Percentiles rank a stretch among this genome's conserved stretches.
phyloP scores from a whole-genome alignment of 2,329 filamentous ascomycete species.

The Teratosphaeria pseudoeucalypti region DNA sequence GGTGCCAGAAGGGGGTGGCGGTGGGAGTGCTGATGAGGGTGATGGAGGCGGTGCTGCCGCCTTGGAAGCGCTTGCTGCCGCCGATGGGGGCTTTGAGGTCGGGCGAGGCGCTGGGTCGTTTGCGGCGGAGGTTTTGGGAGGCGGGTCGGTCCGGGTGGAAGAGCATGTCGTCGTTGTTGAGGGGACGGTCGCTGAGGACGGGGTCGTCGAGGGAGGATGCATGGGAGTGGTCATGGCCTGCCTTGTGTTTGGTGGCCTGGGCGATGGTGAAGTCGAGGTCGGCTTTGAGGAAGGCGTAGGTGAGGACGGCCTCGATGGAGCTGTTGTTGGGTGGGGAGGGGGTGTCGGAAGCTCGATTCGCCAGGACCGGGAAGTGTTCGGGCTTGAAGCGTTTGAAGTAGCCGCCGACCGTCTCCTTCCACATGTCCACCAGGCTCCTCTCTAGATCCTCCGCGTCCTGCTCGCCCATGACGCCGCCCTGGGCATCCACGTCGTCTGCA shows the following conservation, averaged over 20 bases:
- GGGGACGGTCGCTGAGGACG: constrained; percentile 59
- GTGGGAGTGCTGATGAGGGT: constrained; percentile 88
- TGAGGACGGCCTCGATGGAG: constrained; percentile 66
- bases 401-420: constrained; percentile 77
- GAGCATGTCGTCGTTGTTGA: constrained; percentile 78
- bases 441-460: constrained; percentile 59
- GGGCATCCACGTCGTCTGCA: constrained; percentile 23
- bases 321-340: constrained; percentile 31
- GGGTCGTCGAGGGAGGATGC: constrained; percentile 48
- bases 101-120: constrained; percentile 31
- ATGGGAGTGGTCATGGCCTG: background rate
- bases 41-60: constrained; percentile 84
- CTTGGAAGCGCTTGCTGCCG: constrained; percentile 68
- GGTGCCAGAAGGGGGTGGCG: constrained; percentile 90
- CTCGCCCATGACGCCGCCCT: constrained; percentile 39
- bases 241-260: constrained; percentile 58
- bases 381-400: constrained; percentile 91
- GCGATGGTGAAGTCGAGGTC: constrained; percentile 90
- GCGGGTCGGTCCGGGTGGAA: constrained; percentile 47
- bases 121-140: constrained; percentile 25
- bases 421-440: constrained; percentile 59
- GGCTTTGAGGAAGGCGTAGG: constrained; percentile 86
- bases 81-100: constrained; percentile 54
- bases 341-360: constrained; percentile 2
- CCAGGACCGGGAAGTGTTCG: constrained; percentile 47